Evolutionary conservation across 2,329 filamentous ascomycete genomes (phyloP).

Genomic region (Arthrobotrys conoides): DNA sequence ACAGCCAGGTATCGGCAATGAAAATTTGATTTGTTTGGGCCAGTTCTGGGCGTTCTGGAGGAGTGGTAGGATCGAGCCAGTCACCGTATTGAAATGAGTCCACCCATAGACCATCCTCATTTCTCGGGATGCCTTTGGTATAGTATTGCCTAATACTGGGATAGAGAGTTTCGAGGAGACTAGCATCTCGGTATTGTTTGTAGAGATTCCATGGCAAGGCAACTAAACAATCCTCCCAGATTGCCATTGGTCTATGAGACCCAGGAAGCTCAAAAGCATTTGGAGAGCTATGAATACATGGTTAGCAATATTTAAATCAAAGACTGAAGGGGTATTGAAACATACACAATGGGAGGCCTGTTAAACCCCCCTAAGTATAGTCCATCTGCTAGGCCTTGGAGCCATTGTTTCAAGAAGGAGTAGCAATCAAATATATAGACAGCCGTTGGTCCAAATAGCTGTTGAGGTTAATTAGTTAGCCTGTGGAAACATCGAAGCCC

Average conservation of each 20-base stretch:
- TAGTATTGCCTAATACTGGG: conserved; percentile 68
- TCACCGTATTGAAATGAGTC: conserved; percentile 68
- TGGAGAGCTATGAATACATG: conserved; percentile 28
- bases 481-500: not conserved
- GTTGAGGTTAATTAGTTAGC: conserved; percentile 56
- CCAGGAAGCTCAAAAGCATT: conserved; percentile 46
- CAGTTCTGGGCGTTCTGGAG: conserved; percentile 67
- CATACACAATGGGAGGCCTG: conserved; percentile 65
- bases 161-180: conserved; percentile 67
- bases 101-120: conserved; percentile 67
- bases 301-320: not conserved
- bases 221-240: conserved; percentile 69
- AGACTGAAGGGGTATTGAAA: not conserved
- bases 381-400: conserved; percentile 69
- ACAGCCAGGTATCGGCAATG: conserved; percentile 70
- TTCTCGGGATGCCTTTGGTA: conserved; percentile 66
- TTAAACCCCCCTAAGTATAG: conserved; percentile 64
- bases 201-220: conserved; percentile 68
- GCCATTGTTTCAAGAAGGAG: conserved; percentile 71
- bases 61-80: conserved; percentile 71
- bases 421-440: conserved; percentile 72
- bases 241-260: conserved; percentile 63
- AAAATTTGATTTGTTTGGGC: conserved; percentile 68
- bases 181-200: conserved; percentile 67
- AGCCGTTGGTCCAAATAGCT: conserved; percentile 71